Conservation (phyloP, 352 stramenopile genomes). For the Phytophthora pinifolia region DNA sequence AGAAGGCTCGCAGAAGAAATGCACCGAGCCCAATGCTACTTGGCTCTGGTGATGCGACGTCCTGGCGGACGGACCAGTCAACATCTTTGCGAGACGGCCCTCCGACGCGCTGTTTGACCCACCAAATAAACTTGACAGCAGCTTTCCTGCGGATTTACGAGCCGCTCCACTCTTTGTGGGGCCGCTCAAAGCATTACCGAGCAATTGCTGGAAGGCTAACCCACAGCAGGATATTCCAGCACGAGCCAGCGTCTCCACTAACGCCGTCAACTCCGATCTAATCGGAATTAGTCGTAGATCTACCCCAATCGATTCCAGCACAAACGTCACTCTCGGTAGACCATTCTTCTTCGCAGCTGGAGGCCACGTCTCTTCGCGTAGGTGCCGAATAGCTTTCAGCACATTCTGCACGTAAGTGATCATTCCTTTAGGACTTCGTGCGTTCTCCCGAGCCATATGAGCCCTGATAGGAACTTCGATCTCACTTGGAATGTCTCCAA, state of each 20-base stretch:
- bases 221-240: conserved; percentile 3
- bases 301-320: conserved; percentile 2
- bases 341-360: too few species aligned
- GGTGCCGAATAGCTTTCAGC: too few species aligned
- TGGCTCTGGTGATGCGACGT: neutral
- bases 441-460: too few species aligned
- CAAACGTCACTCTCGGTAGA: too few species aligned
- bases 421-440: too few species aligned
- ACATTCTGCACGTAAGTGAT: too few species aligned
- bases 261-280: neutral
- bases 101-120: neutral
- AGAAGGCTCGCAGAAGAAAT: neutral
- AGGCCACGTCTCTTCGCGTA: too few species aligned
- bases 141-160: conserved; percentile 2
- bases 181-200: neutral
- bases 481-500: too few species aligned
- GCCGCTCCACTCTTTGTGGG: conserved; percentile 1
- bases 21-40: neutral
- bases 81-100: neutral
- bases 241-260: conserved; percentile 1
- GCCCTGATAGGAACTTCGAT: too few species aligned
- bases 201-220: neutral
- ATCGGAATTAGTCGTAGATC: neutral
- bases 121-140: conserved; percentile 1
- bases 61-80: neutral